Conservation (phyloP, 1,284 basidiomycete genomes). For the Marasmius sp. region DNA sequence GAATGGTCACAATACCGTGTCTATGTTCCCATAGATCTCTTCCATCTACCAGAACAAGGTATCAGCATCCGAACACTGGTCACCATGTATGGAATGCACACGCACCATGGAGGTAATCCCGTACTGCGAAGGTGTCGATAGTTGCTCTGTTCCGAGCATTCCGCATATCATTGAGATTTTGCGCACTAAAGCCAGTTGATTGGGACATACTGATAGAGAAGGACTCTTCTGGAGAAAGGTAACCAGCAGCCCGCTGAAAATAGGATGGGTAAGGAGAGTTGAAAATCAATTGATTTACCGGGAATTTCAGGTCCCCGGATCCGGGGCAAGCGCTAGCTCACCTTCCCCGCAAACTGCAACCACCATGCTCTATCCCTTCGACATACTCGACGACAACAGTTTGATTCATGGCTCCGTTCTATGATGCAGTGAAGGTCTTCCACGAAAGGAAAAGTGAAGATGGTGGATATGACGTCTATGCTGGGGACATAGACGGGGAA, state of each 20-base stretch:
- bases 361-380: background rate
- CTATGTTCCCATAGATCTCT: conserved; percentile 47
- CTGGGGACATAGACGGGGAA: conserved; percentile 40
- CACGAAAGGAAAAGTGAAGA: conserved; percentile 2
- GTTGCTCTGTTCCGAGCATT: conserved; percentile 41
- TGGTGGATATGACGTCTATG: conserved; percentile 27
- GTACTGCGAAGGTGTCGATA: conserved; percentile 39
- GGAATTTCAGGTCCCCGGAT: background rate
- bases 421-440: conserved; percentile 30
- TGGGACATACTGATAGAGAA: background rate
- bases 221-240: background rate
- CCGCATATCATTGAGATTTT: conserved; percentile 51
- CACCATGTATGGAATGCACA: background rate
- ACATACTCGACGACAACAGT: background rate
- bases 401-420: conserved; percentile 36
- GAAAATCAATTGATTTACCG: background rate
- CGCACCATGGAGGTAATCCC: conserved; percentile 53
- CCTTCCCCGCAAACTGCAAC: no score
- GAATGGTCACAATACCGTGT: conserved; percentile 44
- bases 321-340: no score
- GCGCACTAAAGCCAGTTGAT: conserved; percentile 27
- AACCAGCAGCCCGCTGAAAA: background rate
- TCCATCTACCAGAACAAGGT: conserved; percentile 38
- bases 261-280: background rate
- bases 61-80: background rate